Conservation (phyloP, 2,329 filamentous ascomycete species). For the Alternaria sp. region DNA sequence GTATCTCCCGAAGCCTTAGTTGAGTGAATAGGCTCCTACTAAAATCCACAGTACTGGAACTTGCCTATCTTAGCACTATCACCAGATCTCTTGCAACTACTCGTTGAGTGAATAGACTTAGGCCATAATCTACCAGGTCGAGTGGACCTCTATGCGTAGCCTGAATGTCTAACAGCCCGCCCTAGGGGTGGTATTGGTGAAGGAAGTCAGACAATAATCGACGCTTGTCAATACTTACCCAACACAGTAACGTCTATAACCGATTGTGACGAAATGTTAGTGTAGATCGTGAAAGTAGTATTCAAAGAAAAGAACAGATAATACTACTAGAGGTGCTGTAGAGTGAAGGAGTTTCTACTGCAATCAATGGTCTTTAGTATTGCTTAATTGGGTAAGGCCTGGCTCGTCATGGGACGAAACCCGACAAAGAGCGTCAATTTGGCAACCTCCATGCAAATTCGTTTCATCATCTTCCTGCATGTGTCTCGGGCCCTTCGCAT, state of each 20-base stretch:
- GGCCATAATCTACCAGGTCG: neutral
- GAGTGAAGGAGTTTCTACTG: neutral
- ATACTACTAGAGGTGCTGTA: neutral
- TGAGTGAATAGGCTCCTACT: neutral
- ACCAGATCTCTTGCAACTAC: neutral
- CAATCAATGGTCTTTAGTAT: neutral
- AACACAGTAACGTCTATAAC: neutral
- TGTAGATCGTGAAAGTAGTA: neutral
- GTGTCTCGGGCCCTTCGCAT: conserved; percentile 21
- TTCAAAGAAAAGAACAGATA: neutral
- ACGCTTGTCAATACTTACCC: neutral
- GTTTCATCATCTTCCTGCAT: conserved; percentile 4
- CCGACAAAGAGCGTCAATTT: neutral
- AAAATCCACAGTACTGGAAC: neutral
- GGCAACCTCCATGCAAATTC: neutral
- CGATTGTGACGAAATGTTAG: neutral
- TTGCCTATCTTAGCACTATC: neutral
- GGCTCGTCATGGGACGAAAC: neutral
- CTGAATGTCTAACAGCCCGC: neutral
- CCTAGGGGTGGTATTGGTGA: neutral
- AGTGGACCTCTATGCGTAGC: neutral
- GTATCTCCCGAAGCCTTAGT: neutral
- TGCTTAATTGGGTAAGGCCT: conserved; percentile 6
- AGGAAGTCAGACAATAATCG: neutral
- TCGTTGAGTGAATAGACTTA: neutral